A percentile compares a stretch with the other conserved stretches of the same genome.
Evolutionary conservation across 257 asterid species (phyloP).

Genomic region (Forsythia viridissima): DNA sequence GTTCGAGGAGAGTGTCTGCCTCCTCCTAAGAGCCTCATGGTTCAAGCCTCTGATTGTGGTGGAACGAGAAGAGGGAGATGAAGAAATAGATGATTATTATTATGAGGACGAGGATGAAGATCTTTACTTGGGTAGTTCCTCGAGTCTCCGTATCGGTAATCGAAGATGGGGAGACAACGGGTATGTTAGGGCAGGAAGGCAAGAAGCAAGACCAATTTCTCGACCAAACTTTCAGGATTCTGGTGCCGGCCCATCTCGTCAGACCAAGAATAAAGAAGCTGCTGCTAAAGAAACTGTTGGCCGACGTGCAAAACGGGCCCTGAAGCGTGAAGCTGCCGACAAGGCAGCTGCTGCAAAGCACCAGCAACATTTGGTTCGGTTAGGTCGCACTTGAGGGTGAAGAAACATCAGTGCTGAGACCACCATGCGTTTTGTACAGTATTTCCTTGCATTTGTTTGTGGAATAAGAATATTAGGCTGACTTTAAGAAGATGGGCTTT

Average conservation of each 20-base stretch:
- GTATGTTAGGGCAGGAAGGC: slow-evolving; percentile 79
- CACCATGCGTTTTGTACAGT: slow-evolving; percentile 16
- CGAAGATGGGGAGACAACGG: slow-evolving; percentile 90
- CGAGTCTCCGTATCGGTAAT: slow-evolving; percentile 65
- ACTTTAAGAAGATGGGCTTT: not conserved
- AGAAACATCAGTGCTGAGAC: not conserved
- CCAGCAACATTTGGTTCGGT: slow-evolving; percentile 59
- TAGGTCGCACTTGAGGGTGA: slow-evolving; percentile 39
- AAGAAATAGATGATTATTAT: slow-evolving; percentile 52
- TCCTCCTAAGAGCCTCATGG: slow-evolving; percentile 92
- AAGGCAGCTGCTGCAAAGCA: slow-evolving; percentile 77
- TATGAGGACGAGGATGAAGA: slow-evolving; percentile 58
- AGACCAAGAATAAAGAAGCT: slow-evolving; percentile 39
- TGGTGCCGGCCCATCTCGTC: slow-evolving; percentile 71
- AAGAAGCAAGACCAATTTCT: slow-evolving; percentile 66
- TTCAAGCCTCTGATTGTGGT: slow-evolving; percentile 67
- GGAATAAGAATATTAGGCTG: not conserved
- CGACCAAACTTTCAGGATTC: slow-evolving; percentile 35
- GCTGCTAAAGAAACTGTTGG: slow-evolving; percentile 52
- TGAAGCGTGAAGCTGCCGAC: slow-evolving; percentile 81
- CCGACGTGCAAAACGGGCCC: slow-evolving; percentile 81
- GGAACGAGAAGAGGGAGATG: slow-evolving; percentile 52
- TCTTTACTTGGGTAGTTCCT: slow-evolving; percentile 46
- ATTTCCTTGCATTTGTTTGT: slow-evolving; percentile 5
- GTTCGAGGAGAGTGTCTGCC: slow-evolving; percentile 95